A percentile compares a stretch with the other conserved stretches of the same genome.
These are phyloP conservation scores for Lasiodiplodia citricola DNA, from an alignment of 2,329 filamentous ascomycete genomes.

Conservation along the genomic window DNA sequence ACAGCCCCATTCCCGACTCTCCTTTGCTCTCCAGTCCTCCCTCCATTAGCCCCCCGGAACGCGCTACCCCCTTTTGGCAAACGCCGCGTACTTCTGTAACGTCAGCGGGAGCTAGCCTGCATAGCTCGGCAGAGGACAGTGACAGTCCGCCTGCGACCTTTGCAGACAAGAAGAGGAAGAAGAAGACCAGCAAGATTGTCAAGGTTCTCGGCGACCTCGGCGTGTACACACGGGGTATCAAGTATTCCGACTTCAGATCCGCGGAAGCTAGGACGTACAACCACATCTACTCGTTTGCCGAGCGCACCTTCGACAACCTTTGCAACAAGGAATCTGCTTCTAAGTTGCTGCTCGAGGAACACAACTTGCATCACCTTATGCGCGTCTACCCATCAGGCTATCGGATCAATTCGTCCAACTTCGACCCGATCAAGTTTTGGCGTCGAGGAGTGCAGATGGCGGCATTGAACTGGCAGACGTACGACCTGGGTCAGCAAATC, in stretches of 20 bases:
- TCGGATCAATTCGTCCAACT: slow-evolving; percentile 87
- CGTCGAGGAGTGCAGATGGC: slow-evolving; percentile 96
- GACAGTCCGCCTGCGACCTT: slow-evolving; percentile 67
- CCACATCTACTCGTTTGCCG: slow-evolving; percentile 94
- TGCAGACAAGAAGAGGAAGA: slow-evolving; percentile 61
- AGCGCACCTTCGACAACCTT: slow-evolving; percentile 83
- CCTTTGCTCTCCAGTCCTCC: slow-evolving; percentile 59
- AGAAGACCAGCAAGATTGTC: slow-evolving; percentile 80
- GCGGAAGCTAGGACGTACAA: slow-evolving; percentile 85
- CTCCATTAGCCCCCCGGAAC: slow-evolving; percentile 58
- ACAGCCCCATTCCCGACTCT: slow-evolving; percentile 54
- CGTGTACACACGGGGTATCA: slow-evolving; percentile 77
- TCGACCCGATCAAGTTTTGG: slow-evolving; percentile 93
- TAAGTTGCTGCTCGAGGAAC: slow-evolving; percentile 80
- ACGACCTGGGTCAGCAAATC: slow-evolving; percentile 92
- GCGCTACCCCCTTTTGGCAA: slow-evolving; percentile 51
- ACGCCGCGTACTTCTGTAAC: slow-evolving; percentile 61
- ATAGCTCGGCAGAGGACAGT: slow-evolving; percentile 75
- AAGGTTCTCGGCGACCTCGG: slow-evolving; percentile 83
- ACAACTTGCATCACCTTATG: slow-evolving; percentile 92
- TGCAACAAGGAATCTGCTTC: slow-evolving; percentile 75
- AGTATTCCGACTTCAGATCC: slow-evolving; percentile 80
- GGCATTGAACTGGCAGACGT: slow-evolving; percentile 97
- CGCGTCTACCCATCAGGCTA: slow-evolving; percentile 88
- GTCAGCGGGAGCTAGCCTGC: slow-evolving; percentile 58